Base-by-base conservation (phyloP, 805 yeast species). In the Yueomyces sp. region DNA sequence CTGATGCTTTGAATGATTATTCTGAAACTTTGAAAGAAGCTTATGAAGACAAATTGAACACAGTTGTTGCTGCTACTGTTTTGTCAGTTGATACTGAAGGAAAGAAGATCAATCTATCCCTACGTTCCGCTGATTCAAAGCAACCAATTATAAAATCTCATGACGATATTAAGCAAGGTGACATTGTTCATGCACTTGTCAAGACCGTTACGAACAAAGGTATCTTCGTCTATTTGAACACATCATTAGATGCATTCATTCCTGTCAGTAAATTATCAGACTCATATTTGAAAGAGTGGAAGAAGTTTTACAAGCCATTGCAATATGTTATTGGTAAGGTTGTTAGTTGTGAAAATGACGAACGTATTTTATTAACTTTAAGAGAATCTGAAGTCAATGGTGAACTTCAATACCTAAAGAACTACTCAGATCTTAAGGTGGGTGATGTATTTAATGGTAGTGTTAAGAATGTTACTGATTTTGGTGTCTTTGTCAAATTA, bases 401-500 rank as follows among this genome's bases (percentile, higher is more conserved):
- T 39, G 79, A 78, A 27, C 59, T 76, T 46, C 68, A 73, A 45
- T 58, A 70, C 31, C 60, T 77, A 55, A 82, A 81, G 59, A 66
- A 67, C 43, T 79, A 81, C 51, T 79, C 73, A 39, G 92, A 84
- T 45, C 68, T 90, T 44, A 64, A 74, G 45, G 77, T 71, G 42
- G 94, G 84, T 44, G 84, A 81, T 29, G 65, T 80, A 31, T 76
- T 68, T 52, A 90, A 82, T 56, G 98, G 96, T 58, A 65, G 79
- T 3, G 81, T 90, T 39, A 79, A 76, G 57, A 74, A 74, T 47
- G 84, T 80, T 28, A 79, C 87, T 33, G 94, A 85, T 40, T 90
- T 80, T 58, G 98, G 98, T 67, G 95, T 86, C 3, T 90, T 90
- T 57, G 82, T 90, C 42, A 79, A 76, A 49, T 68, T 90, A 44